phyloP scores from a whole-genome alignment of 2,329 filamentous ascomycete species.

The Monosporascus sp. region DNA sequence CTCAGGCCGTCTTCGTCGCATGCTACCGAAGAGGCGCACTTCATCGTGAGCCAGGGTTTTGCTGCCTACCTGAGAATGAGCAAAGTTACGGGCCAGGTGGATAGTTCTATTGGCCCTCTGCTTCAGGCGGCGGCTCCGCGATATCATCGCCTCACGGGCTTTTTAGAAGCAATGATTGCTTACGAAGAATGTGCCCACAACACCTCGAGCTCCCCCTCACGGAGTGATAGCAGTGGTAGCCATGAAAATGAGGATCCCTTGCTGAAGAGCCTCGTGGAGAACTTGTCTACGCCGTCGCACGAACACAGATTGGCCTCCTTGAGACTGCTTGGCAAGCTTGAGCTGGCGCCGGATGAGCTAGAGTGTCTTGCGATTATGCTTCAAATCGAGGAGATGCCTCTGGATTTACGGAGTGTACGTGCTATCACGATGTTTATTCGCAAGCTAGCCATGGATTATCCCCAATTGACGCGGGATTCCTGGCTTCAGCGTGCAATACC shows the following conservation, averaged over 20 bases:
- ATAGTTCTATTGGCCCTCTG: conserved; percentile 58
- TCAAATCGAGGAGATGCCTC: conserved; percentile 71
- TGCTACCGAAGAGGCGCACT: conserved; percentile 60
- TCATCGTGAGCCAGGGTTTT: conserved; percentile 72
- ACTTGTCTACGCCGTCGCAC: conserved; percentile 72
- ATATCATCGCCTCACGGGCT: conserved; percentile 62
- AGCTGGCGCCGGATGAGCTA: conserved; percentile 43
- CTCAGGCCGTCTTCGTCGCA: conserved; percentile 56
- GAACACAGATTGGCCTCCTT: conserved; percentile 69
- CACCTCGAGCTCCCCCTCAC: conserved; percentile 22
- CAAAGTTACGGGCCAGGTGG: conserved; percentile 51
- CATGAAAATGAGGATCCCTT: conserved; percentile 58
- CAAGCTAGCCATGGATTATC: conserved; percentile 64
- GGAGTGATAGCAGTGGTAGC: conserved; percentile 32
- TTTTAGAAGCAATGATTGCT: conserved; percentile 56
- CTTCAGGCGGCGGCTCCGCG: conserved; percentile 62
- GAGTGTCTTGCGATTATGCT: conserved; percentile 61
- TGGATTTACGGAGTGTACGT: conserved; percentile 72
- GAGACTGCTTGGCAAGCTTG: conserved; percentile 62
- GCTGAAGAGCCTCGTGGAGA: conserved; percentile 61
- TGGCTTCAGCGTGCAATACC: conserved; percentile 72
- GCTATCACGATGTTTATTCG: conserved; percentile 81
- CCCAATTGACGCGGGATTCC: conserved; percentile 50
- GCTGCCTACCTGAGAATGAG: conserved; percentile 66
- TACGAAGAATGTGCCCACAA: conserved; percentile 41